Evolutionary conservation across 495 filamentous ascomycete genomes (phyloP).

Genomic region (Neurospora terricola): DNA sequence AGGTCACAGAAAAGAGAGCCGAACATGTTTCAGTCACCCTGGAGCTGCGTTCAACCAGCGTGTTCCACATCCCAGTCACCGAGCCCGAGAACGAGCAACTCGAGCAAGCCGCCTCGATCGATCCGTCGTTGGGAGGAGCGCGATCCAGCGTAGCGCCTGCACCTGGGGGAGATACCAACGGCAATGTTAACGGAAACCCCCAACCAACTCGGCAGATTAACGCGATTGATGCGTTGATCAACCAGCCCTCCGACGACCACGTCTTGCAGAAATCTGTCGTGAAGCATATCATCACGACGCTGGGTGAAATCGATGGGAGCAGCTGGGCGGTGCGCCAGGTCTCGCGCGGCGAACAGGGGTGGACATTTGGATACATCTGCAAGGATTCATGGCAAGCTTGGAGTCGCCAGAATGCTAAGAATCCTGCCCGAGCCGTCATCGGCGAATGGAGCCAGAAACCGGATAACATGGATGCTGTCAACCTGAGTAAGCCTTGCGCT

Average conservation of each 20-base stretch:
- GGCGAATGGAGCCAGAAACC: constrained; percentile 31
- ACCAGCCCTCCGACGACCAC: constrained; percentile 33
- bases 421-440: constrained; percentile 22
- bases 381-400: constrained; percentile 37
- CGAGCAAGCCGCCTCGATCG: constrained; percentile 17
- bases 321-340: constrained; percentile 32
- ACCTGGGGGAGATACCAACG: neutral
- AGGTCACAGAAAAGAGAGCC: constrained; percentile 28
- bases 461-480: constrained; percentile 25
- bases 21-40: constrained; percentile 30
- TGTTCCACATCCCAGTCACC: constrained; percentile 24
- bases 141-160: constrained; percentile 5
- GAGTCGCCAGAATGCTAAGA: constrained; percentile 32
- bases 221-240: constrained; percentile 30
- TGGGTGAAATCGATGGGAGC: constrained; percentile 30
- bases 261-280: constrained; percentile 30
- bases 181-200: neutral
- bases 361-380: constrained; percentile 40
- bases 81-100: constrained; percentile 22
- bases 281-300: constrained; percentile 28
- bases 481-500: constrained; percentile 19
- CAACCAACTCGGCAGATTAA: constrained; percentile 13
- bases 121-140: constrained; percentile 18
- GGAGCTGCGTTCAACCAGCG: constrained; percentile 25
- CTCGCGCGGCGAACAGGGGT: constrained; percentile 30